Evolutionary conservation across 352 stramenopile genomes (phyloP).

Genomic region (Pythium aphanidermatum): DNA sequence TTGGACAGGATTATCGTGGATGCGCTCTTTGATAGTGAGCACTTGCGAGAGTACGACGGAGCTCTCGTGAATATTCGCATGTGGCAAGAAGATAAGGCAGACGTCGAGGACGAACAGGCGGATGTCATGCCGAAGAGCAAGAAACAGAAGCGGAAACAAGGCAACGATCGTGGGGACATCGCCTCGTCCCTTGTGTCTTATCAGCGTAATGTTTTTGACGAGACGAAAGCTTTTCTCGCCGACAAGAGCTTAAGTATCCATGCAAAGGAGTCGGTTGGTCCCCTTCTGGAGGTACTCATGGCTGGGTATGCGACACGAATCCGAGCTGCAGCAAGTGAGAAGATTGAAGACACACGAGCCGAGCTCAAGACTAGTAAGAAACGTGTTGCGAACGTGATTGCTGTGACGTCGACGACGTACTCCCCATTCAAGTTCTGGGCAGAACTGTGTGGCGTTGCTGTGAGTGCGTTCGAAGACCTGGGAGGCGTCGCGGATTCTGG

Average conservation of each 20-base stretch:
- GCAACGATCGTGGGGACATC: constrained; percentile 4
- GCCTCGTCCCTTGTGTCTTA: constrained; percentile 56
- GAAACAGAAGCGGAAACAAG: constrained; percentile 23
- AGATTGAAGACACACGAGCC: constrained; percentile 67
- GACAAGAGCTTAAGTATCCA: constrained; percentile 24
- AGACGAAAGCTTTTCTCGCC: constrained; percentile 47
- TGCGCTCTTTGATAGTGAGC: constrained; percentile 70
- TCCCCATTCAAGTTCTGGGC: constrained; percentile 87
- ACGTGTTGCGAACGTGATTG: constrained; percentile 66
- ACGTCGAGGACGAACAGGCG: constrained; percentile 6
- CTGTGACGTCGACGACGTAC: constrained; percentile 61
- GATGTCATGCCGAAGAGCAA: constrained; percentile 16
- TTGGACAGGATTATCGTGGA: constrained; percentile 63
- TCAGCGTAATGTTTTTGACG: constrained; percentile 76
- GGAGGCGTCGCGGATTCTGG: not conserved
- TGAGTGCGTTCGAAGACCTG: constrained; percentile 31
- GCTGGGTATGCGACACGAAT: constrained; percentile 49
- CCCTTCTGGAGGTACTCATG: constrained; percentile 63
- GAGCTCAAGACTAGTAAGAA: constrained; percentile 75
- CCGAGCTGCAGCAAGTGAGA: constrained; percentile 44
- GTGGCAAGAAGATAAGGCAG: constrained; percentile 17
- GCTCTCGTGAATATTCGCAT: constrained; percentile 37
- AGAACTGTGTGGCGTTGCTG: constrained; percentile 64
- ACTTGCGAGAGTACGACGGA: constrained; percentile 68
- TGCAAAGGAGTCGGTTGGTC: constrained; percentile 44